A percentile compares a stretch with the other conserved stretches of the same genome.
Evolutionary conservation across 352 stramenopile genomes (phyloP).

Genomic region (Pythium phragmiticola): DNA sequence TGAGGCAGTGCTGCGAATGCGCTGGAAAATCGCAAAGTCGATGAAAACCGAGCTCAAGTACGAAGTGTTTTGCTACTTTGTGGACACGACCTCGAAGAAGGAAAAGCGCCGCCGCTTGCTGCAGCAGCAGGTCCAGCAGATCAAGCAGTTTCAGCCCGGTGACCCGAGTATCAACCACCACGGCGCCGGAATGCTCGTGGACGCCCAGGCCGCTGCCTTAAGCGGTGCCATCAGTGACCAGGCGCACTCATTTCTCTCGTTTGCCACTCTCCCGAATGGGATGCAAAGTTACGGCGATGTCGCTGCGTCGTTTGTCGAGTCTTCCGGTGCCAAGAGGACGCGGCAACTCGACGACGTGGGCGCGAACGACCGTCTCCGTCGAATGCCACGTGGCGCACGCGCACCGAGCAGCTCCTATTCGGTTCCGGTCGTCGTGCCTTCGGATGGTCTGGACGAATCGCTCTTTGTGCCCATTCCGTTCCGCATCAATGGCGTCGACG

Average conservation of each 20-base stretch:
- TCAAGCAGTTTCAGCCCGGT: conserved; percentile 42
- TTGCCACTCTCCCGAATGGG: conserved; percentile 9
- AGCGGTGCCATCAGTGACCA: not conserved
- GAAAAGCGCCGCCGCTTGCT: conserved; percentile 56
- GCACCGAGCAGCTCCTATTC: not conserved
- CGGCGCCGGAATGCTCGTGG: conserved; percentile 19
- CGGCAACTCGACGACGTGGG: conserved; percentile 15
- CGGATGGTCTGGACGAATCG: conserved; percentile 29
- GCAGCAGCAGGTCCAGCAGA: conserved; percentile 32
- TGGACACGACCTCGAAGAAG: conserved; percentile 63
- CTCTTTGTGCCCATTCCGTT: conserved; percentile 65
- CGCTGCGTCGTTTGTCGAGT: conserved; percentile 22
- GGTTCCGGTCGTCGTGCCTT: not conserved
- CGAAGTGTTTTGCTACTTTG: conserved; percentile 80
- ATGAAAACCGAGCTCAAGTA: conserved; percentile 85
- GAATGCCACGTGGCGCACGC: conserved; percentile 35
- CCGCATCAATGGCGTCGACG: conserved; percentile 70
- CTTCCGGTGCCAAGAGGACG: not conserved
- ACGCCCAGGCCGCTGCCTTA: conserved; percentile 8
- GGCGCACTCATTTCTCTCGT: conserved; percentile 21
- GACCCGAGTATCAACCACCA: conserved; percentile 15
- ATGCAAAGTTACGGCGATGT: conserved; percentile 29
- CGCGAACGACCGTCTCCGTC: conserved; percentile 37
- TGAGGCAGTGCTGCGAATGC: conserved; percentile 57
- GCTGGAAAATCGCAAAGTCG: conserved; percentile 74